Evolutionary conservation across 495 filamentous ascomycete species (phyloP).

Genomic region (Massariosphaeria phaeospora): DNA sequence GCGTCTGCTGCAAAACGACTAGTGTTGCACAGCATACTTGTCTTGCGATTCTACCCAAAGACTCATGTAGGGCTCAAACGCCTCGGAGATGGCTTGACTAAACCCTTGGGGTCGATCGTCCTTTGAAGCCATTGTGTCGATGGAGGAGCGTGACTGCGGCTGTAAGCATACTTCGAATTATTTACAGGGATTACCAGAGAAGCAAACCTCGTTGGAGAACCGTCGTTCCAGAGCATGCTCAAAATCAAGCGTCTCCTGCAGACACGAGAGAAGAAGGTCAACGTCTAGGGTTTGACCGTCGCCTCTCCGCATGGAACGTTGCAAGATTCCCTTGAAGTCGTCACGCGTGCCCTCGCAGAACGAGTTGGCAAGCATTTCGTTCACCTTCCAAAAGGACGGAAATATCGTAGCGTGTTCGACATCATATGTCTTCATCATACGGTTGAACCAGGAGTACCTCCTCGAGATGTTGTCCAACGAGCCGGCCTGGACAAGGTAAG

Average conservation of each 20-base stretch:
- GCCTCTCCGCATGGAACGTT: constrained; percentile 69
- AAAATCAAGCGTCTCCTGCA: constrained; percentile 96
- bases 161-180: constrained; percentile 10
- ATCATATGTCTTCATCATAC: constrained; percentile 94
- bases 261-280: constrained; percentile 80
- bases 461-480: constrained; percentile 95
- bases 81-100: constrained; percentile 89
- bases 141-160: constrained; percentile 64
- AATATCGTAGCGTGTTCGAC: constrained; percentile 89
- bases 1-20: background rate
- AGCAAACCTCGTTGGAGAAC: constrained; percentile 65
- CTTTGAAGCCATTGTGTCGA: constrained; percentile 80
- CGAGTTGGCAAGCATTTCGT: constrained; percentile 82
- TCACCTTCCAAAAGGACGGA: constrained; percentile 80
- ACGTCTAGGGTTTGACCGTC: constrained; percentile 86
- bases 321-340: constrained; percentile 89
- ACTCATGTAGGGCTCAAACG: constrained; percentile 94
- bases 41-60: constrained; percentile 97
- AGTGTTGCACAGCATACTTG: constrained; percentile 45
- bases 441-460: constrained; percentile 91
- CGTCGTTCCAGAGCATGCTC: constrained; percentile 85
- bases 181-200: background rate
- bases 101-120: constrained; percentile 76
- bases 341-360: constrained; percentile 95
- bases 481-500: constrained; percentile 53